phyloP scores from a whole-genome alignment of 208 protist genomes.

The Wallacemonas rigidus region DNA sequence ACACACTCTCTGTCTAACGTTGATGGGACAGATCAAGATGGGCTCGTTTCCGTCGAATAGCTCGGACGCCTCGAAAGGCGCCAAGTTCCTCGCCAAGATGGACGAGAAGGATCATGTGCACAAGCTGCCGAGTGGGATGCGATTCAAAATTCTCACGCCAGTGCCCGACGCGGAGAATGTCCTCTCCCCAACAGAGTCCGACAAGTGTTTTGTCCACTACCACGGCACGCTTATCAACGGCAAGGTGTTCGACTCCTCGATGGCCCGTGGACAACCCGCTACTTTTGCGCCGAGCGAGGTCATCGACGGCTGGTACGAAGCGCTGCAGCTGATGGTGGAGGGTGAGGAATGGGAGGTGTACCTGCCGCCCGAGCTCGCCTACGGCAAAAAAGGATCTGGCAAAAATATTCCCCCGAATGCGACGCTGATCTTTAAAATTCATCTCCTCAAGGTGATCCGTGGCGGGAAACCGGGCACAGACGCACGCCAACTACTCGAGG shows the following conservation, averaged over 20 bases:
- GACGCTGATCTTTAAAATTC: constrained; percentile 50
- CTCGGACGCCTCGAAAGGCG: constrained; percentile 16
- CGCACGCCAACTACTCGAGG: constrained; percentile 26
- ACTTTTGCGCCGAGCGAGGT: constrained; percentile 50
- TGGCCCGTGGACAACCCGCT: constrained; percentile 43
- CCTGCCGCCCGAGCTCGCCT: constrained; percentile 46
- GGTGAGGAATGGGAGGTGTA: constrained; percentile 62
- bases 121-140: constrained; percentile 51
- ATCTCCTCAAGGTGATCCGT: constrained; percentile 41
- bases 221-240: constrained; percentile 61
- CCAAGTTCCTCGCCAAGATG: constrained; percentile 36
- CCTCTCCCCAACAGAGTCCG: constrained; percentile 21
- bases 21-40: background rate
- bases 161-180: constrained; percentile 23
- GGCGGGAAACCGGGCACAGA: constrained; percentile 30
- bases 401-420: constrained; percentile 42
- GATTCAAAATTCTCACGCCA: constrained; percentile 37
- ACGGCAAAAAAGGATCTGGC: constrained; percentile 37
- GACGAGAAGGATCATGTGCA: constrained; percentile 22
- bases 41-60: constrained; percentile 11
- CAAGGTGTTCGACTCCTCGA: constrained; percentile 64
- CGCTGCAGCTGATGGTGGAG: constrained; percentile 61
- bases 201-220: constrained; percentile 67
- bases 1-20: background rate
- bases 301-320: constrained; percentile 54